Conservation (phyloP, 352 stramenopile genomes). For the Phytophthora multivora region DNA sequence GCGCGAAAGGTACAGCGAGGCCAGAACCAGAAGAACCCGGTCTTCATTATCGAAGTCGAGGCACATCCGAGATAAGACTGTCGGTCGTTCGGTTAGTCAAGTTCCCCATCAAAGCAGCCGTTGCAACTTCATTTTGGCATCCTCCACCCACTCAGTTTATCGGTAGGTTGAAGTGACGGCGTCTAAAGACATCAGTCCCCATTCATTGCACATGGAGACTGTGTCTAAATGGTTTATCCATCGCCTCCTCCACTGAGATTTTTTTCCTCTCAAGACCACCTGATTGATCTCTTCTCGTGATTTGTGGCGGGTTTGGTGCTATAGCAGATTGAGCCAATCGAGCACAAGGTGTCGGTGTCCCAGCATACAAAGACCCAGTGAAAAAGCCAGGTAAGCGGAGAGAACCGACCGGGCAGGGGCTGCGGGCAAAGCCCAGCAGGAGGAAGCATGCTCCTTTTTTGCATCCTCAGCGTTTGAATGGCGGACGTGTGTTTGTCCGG, state of each 20-base stretch:
- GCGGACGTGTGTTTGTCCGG: slow-evolving; percentile 42
- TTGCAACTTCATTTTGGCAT: slow-evolving; percentile 24
- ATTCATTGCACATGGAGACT: not conserved
- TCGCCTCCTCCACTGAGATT: not conserved
- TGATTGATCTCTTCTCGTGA: slow-evolving; percentile 35
- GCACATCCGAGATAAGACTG: slow-evolving; percentile 24
- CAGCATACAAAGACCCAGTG: slow-evolving; percentile 35
- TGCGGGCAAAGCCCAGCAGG: slow-evolving; percentile 9
- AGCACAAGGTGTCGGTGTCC: slow-evolving; percentile 6
- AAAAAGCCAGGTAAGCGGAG: slow-evolving; percentile 22
- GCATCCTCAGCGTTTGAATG: slow-evolving; percentile 39
- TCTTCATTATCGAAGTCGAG: slow-evolving; percentile 27
- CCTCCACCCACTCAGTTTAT: not conserved
- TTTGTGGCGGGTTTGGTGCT: slow-evolving; percentile 39
- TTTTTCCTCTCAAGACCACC: slow-evolving; percentile 13
- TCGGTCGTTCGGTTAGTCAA: slow-evolving; percentile 5
- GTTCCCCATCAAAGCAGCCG: not conserved
- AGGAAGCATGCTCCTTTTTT: slow-evolving; percentile 48
- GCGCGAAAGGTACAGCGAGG: slow-evolving; percentile 32
- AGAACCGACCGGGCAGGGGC: slow-evolving; percentile 4
- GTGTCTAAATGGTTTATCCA: slow-evolving; percentile 11
- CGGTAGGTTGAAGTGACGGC: slow-evolving; percentile 30
- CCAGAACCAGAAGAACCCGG: slow-evolving; percentile 37
- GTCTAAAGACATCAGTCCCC: slow-evolving; percentile 7
- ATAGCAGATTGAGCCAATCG: slow-evolving; percentile 14